Evolutionary conservation across 768 basidiomycete species (phyloP), one percentile per base, ranked within the genome.

Genomic region (Pisolithus albus): DNA sequence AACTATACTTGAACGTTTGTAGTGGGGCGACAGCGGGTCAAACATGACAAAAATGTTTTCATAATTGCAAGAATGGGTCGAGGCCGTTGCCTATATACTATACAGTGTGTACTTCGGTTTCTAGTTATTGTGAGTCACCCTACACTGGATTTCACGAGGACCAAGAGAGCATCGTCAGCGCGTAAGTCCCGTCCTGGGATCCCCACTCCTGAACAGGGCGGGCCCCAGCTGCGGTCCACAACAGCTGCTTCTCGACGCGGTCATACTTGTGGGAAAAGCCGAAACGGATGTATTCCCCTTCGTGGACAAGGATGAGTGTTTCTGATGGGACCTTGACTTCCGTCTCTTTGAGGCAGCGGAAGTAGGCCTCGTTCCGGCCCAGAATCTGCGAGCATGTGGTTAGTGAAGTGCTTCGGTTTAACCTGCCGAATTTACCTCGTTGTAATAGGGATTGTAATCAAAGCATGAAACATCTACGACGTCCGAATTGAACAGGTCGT

Each of bases 221-320:
- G 7, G 52, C 48, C 19, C 19, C 9, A 13, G 48, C 34, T 3
- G 41, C 28, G 18, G 18, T 7, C 46, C 42, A 38, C 11, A 53
- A 18, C 26, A 21, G 7, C 26, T 41, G 21, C 13, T 39, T 7
- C 28, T 50, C 41, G 38, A 45, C 19, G 10, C 24, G 38, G 40
- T 24, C 36, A 15, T 50, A 50, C 18, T 53, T 50, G 49, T 53
- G 24, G 32, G 52, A 50, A 30, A 37, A 45, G 16, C 41, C 41
- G 2, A 45, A 53, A 8, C 28, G 39, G 26, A 53, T 50, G 30
- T 34, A 37, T 36, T 44, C 34, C 16, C 47, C 48, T 36, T 53
- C 34, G 9, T 18, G 34, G 8, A 53, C 5, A 9, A 24, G 15
- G 19, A 19, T 34, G 28, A 41, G 47, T 11, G 18, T 9, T 36